Conservation (phyloP, 306 rosid species). For the Cicer cuneatum region DNA sequence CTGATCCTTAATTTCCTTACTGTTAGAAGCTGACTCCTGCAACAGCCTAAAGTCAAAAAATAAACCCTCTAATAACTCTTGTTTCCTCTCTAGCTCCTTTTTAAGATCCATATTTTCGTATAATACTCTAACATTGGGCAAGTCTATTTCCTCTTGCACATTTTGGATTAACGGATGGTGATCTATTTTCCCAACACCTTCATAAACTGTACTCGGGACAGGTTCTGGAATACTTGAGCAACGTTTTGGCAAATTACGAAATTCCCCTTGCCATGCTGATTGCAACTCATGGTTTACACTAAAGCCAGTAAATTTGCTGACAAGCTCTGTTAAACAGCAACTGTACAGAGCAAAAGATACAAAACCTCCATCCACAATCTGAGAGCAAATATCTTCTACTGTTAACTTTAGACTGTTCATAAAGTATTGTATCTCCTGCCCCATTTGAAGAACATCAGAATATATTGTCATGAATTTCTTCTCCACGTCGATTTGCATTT, state of each 20-base stretch:
- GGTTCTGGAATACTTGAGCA: slow-evolving; percentile 46
- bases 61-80: slow-evolving; percentile 79
- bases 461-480: slow-evolving; percentile 53
- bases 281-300: slow-evolving; percentile 41
- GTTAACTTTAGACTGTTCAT: slow-evolving; percentile 58
- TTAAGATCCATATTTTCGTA: slow-evolving; percentile 66
- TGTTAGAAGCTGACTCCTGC: slow-evolving; percentile 89
- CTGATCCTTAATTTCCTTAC: slow-evolving; percentile 76
- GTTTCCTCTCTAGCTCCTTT: slow-evolving; percentile 78
- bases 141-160: slow-evolving; percentile 51
- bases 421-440: slow-evolving; percentile 55
- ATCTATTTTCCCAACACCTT: slow-evolving; percentile 40
- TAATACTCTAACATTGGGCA: slow-evolving; percentile 48
- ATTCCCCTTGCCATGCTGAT: slow-evolving; percentile 46
- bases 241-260: slow-evolving; percentile 40
- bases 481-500: slow-evolving; percentile 71
- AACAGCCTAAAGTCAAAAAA: slow-evolving; percentile 85
- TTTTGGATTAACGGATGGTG: slow-evolving; percentile 41
- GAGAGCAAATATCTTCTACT: slow-evolving; percentile 64
- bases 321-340: slow-evolving; percentile 54
- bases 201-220: slow-evolving; percentile 35
- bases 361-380: slow-evolving; percentile 59
- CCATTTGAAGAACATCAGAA: slow-evolving; percentile 57
- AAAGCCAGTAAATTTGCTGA: slow-evolving; percentile 42
- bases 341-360: slow-evolving; percentile 59